Evolutionary conservation across 768 basidiomycete species (phyloP), one percentile per base, ranked within the genome.

Genomic region (Mycena kentingensis): DNA sequence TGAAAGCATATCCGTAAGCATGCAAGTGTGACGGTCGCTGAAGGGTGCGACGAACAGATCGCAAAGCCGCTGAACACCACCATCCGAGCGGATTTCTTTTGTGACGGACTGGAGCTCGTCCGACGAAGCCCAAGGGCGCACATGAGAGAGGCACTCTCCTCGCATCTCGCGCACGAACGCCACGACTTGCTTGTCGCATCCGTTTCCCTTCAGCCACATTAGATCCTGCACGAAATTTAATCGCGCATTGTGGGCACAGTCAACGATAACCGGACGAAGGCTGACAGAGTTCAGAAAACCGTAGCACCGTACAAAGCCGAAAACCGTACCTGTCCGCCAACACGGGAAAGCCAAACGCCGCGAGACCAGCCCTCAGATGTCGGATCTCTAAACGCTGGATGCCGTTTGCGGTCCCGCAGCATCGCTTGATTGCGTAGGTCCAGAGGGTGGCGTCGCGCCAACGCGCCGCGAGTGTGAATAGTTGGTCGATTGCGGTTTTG

Each of bases 311-410:
- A n/a, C n/a, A n/a, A n/a, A n/a, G n/a, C n/a, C n/a, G n/a, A 22
- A 36, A 19, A 13, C 8, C 46, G 24, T 19, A 36, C 46, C 46
- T 48, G 11, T 48, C 8, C 18, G 46, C n/a, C 31, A 35, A 18
- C 26, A 48, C 46, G 16, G 32, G 22, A 22, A 48, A 48, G 32
- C 46, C 46, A 34, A 48, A 48, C 8, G 31, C 36, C 16, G 29
- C 32, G 46, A 3, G 36, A 24, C 12, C 36, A 31, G 31, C 36
- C 46, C 24, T 48, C 46, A 4, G 46, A 35, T 21, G 36, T 21
- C 46, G 46, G n/a, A 36, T 8, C 31, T n/a, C n/a, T n/a, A n/a
- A 48, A 26, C 13, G 46, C 34, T 34, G 36, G 34, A 48, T 48
- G n/a, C n/a, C n/a, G n/a, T n/a, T n/a, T n/a, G n/a, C 46, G 2